A percentile compares a stretch with the other conserved stretches of the same genome.
phyloP scores from a whole-genome alignment of 345 rosid genomes.

The Corchorus olitorius region DNA sequence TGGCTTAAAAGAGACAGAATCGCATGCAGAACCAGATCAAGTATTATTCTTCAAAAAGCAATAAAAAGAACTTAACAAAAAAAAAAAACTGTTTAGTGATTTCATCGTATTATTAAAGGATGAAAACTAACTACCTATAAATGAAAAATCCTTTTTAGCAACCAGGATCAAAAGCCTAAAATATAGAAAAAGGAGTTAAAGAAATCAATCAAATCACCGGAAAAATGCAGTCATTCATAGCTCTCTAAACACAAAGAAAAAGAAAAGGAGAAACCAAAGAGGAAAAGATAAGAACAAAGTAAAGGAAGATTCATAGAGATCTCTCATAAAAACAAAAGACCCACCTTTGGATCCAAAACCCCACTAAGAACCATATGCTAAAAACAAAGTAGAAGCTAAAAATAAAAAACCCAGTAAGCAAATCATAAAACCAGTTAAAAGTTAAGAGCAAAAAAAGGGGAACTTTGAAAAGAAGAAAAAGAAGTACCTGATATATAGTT shows the following conservation, averaged over 20 bases:
- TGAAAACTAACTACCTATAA: conserved; percentile 24
- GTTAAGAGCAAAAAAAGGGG: neutral
- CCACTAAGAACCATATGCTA: conserved; percentile 11
- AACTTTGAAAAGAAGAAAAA: neutral
- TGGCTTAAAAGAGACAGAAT: conserved; percentile 9
- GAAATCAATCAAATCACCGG: conserved; percentile 23
- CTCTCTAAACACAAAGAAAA: conserved; percentile 2
- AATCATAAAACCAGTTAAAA: conserved; percentile 8
- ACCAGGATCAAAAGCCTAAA: neutral
- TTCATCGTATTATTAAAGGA: conserved; percentile 15
- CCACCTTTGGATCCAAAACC: conserved; percentile 20
- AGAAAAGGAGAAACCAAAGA: conserved; percentile 23
- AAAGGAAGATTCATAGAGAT: conserved; percentile 73
- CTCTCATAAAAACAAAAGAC: conserved; percentile 30
- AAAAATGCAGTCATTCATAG: conserved; percentile 18
- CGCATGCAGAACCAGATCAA: conserved; percentile 31
- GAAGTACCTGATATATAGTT: neutral
- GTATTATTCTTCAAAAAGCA: conserved; percentile 1
- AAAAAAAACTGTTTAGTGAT: conserved; percentile 12
- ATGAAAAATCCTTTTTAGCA: conserved; percentile 18
- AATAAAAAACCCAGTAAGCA: neutral
- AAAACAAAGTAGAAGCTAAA: conserved; percentile 15
- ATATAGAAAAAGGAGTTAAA: neutral
- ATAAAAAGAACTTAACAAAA: conserved; percentile 1
- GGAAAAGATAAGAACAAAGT: conserved; percentile 29